Evolutionary conservation across 2,329 filamentous ascomycete genomes (phyloP).

Genomic region (Fusarium pseudonygamai): DNA sequence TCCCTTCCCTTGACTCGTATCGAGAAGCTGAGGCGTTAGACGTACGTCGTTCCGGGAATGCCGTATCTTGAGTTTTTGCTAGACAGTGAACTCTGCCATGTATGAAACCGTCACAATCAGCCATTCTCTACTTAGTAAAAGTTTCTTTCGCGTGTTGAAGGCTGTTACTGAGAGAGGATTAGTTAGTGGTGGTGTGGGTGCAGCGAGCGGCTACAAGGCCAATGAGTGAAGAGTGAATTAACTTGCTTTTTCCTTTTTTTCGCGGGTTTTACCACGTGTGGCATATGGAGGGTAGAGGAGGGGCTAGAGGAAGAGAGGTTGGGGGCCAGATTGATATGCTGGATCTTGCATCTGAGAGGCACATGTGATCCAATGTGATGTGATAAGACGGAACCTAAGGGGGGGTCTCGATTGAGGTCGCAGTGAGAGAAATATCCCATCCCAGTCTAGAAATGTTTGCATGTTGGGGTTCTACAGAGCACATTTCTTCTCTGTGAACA

Average conservation of each 20-base stretch:
- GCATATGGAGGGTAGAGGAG: conserved; percentile 14
- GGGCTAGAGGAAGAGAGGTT: conserved; percentile 6
- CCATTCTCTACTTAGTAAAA: neutral
- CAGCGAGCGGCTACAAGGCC: conserved; percentile 39
- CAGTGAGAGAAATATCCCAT: neutral
- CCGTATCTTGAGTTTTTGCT: neutral
- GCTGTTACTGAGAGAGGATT: neutral
- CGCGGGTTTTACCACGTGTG: conserved; percentile 30
- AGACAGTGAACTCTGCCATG: neutral
- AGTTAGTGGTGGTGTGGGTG: conserved; percentile 30
- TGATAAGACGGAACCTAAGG: neutral
- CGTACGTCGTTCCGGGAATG: neutral
- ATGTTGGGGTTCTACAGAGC: neutral
- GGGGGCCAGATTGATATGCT: conserved; percentile 34
- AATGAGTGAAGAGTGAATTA: conserved; percentile 22
- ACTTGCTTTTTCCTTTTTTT: neutral
- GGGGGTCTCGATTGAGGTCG: conserved; percentile 21
- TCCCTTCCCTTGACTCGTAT: neutral
- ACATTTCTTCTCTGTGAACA: neutral
- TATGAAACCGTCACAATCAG: neutral
- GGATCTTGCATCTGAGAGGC: conserved; percentile 22
- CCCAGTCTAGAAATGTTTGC: neutral
- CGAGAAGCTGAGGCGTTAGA: neutral
- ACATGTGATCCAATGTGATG: conserved; percentile 12
- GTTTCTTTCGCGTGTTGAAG: neutral